Evolutionary conservation across 23 red algal species (phyloP).

Genomic region (Gracilaria domingensis): DNA sequence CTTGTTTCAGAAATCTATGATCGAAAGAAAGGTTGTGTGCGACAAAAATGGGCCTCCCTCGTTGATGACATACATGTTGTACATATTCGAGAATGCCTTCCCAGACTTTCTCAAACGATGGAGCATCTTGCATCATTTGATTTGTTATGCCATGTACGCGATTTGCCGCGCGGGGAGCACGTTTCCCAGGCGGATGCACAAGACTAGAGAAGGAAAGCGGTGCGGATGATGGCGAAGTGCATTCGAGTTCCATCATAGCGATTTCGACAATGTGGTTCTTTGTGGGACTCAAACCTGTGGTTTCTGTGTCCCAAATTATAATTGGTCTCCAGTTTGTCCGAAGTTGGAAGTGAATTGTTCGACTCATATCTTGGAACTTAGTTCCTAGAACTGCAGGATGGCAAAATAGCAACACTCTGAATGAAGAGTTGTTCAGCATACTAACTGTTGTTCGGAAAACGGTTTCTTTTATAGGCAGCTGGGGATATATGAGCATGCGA

Average conservation of each 20-base stretch:
- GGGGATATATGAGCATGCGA: not conserved
- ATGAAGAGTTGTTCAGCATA: not conserved
- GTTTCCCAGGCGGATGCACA: constrained; percentile 25
- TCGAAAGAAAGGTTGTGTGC: constrained; percentile 59
- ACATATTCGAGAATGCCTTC: constrained; percentile 27
- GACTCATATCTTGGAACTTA: not conserved
- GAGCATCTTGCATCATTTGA: constrained; percentile 50
- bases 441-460: not conserved
- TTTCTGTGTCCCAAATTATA: constrained; percentile 56
- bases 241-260: constrained; percentile 46
- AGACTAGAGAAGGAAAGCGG: constrained; percentile 31
- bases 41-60: constrained; percentile 43
- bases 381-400: not conserved
- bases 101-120: constrained; percentile 57
- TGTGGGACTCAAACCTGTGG: constrained; percentile 34
- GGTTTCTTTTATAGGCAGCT: not conserved
- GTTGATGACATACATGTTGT: not conserved
- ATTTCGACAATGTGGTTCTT: constrained; percentile 63
- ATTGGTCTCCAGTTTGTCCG: constrained; percentile 3
- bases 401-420: not conserved
- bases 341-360: not conserved
- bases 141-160: constrained; percentile 49
- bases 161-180: constrained; percentile 11
- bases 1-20: constrained; percentile 27
- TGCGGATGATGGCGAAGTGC: not conserved